Conservation (phyloP, 164 flowering plant species). For the Umbilicus rupestris region DNA sequence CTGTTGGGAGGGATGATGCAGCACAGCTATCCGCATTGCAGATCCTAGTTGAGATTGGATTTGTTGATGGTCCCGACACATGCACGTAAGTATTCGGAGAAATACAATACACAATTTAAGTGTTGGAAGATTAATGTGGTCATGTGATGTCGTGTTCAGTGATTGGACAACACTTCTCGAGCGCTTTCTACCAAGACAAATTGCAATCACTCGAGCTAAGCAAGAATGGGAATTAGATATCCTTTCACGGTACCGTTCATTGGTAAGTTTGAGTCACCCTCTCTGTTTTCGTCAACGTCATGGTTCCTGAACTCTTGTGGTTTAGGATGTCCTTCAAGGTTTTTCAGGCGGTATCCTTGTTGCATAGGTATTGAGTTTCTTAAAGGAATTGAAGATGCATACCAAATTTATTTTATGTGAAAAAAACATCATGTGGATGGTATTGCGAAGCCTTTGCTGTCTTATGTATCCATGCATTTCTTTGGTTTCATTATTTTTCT, state of each 20-base stretch:
- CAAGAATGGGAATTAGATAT: conserved; percentile 93
- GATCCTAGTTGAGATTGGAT: conserved; percentile 91
- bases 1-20: conserved; percentile 98
- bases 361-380: background rate
- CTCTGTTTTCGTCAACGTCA: background rate
- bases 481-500: background rate
- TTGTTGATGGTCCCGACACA: conserved; percentile 55
- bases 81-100: conserved; percentile 57
- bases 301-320: background rate
- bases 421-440: too few species aligned
- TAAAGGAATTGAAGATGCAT: too few species aligned
- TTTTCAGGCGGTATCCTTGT: background rate
- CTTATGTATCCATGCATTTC: background rate
- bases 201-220: conserved; percentile 88
- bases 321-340: background rate
- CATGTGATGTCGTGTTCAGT: conserved; percentile 27
- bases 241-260: conserved; percentile 64
- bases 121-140: background rate
- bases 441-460: background rate
- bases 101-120: background rate
- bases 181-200: conserved; percentile 84
- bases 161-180: conserved; percentile 95
- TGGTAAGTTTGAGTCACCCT: conserved; percentile 34
- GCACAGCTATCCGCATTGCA: conserved; percentile 93
- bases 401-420: background rate